Evolutionary conservation across 768 basidiomycete genomes (phyloP).

Genomic region (Arthromyces matolae): DNA sequence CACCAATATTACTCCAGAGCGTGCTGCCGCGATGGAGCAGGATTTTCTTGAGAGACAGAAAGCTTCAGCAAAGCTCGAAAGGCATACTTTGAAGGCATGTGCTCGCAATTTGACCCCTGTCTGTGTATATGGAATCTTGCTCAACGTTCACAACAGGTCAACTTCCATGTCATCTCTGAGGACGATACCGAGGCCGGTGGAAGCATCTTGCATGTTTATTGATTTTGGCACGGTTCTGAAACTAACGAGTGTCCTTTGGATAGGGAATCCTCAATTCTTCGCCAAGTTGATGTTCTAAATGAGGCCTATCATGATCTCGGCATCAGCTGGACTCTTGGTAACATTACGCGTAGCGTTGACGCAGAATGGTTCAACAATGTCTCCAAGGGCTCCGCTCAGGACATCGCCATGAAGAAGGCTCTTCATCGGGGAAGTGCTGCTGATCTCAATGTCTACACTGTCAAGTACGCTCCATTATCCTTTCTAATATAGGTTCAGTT

Average conservation of each 20-base stretch:
- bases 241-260: background rate
- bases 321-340: background rate
- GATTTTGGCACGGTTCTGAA: background rate
- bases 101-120: background rate
- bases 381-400: no score
- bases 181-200: background rate
- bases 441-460: no score
- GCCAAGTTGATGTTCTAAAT: background rate
- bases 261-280: background rate
- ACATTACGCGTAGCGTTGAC: background rate
- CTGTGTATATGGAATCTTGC: background rate
- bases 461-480: background rate
- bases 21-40: background rate
- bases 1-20: background rate
- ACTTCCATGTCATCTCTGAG: background rate
- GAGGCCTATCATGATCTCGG: background rate
- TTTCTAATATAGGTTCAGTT: background rate
- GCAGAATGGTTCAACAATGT: background rate
- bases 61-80: background rate
- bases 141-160: background rate
- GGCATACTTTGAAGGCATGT: background rate
- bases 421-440: no score
- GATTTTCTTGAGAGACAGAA: background rate
- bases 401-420: no score
- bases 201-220: background rate